Percentiles rank a stretch among this genome's conserved stretches.
Conservation (phyloP, 768 basidiomycete genomes). For the Guyanaporus albipodus region DNA sequence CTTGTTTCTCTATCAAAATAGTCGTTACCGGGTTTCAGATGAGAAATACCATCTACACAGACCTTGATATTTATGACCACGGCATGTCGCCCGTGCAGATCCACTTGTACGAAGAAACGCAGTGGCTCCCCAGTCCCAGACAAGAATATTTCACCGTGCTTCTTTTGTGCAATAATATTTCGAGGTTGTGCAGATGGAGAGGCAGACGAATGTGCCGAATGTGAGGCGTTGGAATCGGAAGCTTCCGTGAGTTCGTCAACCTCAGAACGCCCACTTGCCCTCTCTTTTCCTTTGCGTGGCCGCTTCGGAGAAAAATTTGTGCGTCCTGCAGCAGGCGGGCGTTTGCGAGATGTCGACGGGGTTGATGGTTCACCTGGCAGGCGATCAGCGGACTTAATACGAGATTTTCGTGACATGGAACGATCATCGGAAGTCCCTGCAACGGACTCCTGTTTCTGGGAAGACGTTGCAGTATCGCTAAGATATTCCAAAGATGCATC, state of each 20-base stretch:
- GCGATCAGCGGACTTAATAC: conserved; percentile 1
- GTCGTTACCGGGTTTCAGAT: neutral
- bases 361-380: conserved; percentile 5
- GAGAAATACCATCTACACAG: conserved; percentile 9
- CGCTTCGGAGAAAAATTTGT: conserved; percentile 18
- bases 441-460: conserved; percentile 3
- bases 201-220: conserved; percentile 11
- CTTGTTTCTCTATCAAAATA: conserved; percentile 52
- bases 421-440: conserved; percentile 9
- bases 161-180: conserved; percentile 15
- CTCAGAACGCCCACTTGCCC: conserved; percentile 13
- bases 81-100: conserved; percentile 49
- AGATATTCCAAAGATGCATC: neutral
- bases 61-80: conserved; percentile 62
- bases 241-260: conserved; percentile 9
- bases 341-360: conserved; percentile 23
- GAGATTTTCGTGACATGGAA: conserved; percentile 4
- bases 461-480: conserved; percentile 1
- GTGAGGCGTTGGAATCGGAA: conserved; percentile 12
- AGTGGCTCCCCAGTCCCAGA: conserved; percentile 40
- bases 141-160: conserved; percentile 40
- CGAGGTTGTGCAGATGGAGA: conserved; percentile 14
- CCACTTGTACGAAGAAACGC: conserved; percentile 66
- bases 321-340: conserved; percentile 14
- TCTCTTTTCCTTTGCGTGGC: conserved; percentile 30